These are phyloP conservation scores for Fragaria ananassa DNA, from an alignment of 306 rosid genomes.

Conservation along the genomic window DNA sequence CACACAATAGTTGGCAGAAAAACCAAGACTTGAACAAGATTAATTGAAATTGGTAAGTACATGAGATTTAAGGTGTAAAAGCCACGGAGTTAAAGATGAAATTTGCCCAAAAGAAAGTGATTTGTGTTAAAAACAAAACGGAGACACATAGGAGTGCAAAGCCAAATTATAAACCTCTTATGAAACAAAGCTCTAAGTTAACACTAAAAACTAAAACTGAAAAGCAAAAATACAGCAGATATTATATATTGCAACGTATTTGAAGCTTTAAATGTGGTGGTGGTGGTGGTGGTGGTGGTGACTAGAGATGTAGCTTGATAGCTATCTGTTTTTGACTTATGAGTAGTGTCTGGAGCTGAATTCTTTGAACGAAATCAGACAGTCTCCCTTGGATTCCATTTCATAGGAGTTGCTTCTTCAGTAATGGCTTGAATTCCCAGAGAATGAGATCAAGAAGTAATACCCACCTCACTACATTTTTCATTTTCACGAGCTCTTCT, in stretches of 20 bases:
- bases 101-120: background rate
- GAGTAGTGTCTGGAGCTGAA: conserved; percentile 17
- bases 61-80: too few species aligned
- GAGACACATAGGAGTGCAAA: background rate
- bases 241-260: background rate
- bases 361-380: background rate
- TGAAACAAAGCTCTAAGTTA: too few species aligned
- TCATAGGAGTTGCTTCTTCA: background rate
- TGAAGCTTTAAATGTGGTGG: conserved; percentile 43
- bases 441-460: conserved; percentile 4
- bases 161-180: too few species aligned
- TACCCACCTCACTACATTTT: conserved; percentile 68
- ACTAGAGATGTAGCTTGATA: conserved; percentile 25
- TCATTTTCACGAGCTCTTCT: conserved; percentile 59
- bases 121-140: background rate
- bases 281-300: conserved; percentile 68
- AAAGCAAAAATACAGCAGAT: too few species aligned
- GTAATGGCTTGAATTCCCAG: background rate
- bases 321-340: conserved; percentile 23
- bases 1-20: too few species aligned
- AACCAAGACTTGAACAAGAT: too few species aligned
- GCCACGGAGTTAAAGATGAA: too few species aligned
- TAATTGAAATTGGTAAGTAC: too few species aligned
- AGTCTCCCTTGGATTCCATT: conserved; percentile 8
- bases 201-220: too few species aligned